Evolutionary conservation across 1,284 basidiomycete species (phyloP), one percentile per base, ranked within the genome.

Genomic region (Pholiota adiposa): DNA sequence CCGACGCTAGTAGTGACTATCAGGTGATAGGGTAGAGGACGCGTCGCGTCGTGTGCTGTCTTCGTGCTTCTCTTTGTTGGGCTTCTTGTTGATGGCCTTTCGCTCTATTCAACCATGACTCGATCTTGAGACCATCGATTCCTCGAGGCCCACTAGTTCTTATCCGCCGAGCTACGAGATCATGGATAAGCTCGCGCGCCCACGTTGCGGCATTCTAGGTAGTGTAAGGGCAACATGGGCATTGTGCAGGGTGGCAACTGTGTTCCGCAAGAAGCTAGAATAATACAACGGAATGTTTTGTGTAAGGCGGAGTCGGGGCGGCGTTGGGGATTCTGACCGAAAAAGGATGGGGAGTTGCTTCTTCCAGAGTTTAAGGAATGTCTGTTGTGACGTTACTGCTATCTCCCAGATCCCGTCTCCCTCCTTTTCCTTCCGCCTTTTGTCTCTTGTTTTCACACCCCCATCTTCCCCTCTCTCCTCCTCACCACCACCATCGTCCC

Each of bases 291-390:
- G 59, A 51, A 58, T 58, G 50, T 58, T 51, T 51, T 43, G 49
- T 46, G 50, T 48, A 44, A 36, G 44, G 55, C 50, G 51, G 57
- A 56, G 65, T 59, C 55, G 65, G 64, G 61, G 66, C 67, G 64
- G 65, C 67, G 65, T 66, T 59, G 62, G 23, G 58, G 66, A 53
- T 66, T 70, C 64, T 62, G 59, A n/a, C 70, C 67, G 31, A 59
- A 70, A 63, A 68, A 64, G 70, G 71, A 65, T 63, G 59, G 14
- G 38, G 56, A 63, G 54, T 69, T 72, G 72, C 76, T 78, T 78
- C 77, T 76, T 76, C 70, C 71, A 76, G 73, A 72, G 71, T 71
- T 71, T 70, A 67, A 63, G 67, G 69, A 72, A 77, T 76, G 75
- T 75, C 72, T 69, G 70, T 72, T 72, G 67, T 74, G 72, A 74